Evolutionary conservation across 2,329 filamentous ascomycete genomes (phyloP).

Genomic region (Bipolaris oryzae): DNA sequence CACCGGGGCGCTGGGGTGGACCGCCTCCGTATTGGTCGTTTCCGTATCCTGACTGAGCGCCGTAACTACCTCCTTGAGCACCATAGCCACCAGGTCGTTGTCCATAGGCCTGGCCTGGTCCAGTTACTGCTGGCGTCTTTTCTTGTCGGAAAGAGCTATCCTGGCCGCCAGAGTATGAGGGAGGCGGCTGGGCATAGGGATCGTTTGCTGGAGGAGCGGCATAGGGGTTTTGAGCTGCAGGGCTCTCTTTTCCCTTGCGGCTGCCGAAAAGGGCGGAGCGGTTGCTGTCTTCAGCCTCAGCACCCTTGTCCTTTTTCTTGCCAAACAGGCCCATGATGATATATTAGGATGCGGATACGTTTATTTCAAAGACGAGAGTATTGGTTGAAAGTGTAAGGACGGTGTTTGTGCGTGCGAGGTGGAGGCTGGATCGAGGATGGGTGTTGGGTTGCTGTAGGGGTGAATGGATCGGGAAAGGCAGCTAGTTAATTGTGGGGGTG

Average conservation of each 20-base stretch:
- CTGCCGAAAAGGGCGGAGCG: conserved; percentile 65
- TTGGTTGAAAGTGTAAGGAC: not conserved
- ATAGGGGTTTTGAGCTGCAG: conserved; percentile 55
- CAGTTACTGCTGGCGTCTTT: conserved; percentile 51
- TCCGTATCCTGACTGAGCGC: conserved; percentile 49
- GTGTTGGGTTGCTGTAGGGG: not conserved
- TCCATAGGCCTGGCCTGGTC: conserved; percentile 53
- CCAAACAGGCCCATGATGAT: conserved; percentile 57
- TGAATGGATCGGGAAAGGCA: conserved; percentile 10
- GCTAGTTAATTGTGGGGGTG: conserved; percentile 23
- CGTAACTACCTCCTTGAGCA: conserved; percentile 40
- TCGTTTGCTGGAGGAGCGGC: conserved; percentile 55
- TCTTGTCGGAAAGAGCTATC: conserved; percentile 47
- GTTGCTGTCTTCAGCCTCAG: conserved; percentile 59
- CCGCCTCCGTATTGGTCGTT: conserved; percentile 58
- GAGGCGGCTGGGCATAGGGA: conserved; percentile 58
- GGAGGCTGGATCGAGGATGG: not conserved
- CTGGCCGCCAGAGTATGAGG: conserved; percentile 45
- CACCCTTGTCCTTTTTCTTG: conserved; percentile 60
- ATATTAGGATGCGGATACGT: not conserved
- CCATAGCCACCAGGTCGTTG: conserved; percentile 29
- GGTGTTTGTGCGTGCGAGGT: not conserved
- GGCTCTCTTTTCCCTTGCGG: conserved; percentile 58
- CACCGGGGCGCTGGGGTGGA: conserved; percentile 41
- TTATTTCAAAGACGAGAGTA: not conserved